phyloP scores from a whole-genome alignment of 305 asterid species.

The Euphrasia arctica region DNA sequence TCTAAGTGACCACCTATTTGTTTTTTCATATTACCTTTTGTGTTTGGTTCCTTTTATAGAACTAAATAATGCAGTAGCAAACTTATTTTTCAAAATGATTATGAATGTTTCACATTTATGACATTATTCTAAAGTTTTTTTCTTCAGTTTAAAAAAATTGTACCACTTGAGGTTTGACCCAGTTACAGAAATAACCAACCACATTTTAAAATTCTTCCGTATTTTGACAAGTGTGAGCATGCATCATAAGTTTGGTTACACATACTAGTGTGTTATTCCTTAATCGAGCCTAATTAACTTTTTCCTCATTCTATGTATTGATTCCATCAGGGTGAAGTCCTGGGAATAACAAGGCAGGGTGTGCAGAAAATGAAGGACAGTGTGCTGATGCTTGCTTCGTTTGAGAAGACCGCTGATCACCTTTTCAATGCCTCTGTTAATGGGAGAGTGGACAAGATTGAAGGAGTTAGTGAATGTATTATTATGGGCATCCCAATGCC shows the following conservation, averaged over 20 bases:
- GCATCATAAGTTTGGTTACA: background rate
- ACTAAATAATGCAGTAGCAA: no score
- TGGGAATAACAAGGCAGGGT: conserved; percentile 85
- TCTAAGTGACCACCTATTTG: no score
- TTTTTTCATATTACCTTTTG: no score
- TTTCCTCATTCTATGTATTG: conserved; percentile 20
- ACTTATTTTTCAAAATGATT: no score
- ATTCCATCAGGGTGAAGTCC: conserved; percentile 68
- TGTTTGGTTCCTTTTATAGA: no score
- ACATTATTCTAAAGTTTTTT: background rate
- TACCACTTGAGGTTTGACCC: background rate
- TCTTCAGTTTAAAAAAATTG: background rate
- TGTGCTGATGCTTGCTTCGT: conserved; percentile 86
- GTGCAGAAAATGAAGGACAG: conserved; percentile 87
- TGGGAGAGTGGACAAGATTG: conserved; percentile 78
- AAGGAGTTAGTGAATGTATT: conserved; percentile 90
- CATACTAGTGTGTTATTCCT: conserved; percentile 10
- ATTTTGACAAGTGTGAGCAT: background rate
- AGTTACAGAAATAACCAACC: no score
- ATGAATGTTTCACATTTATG: background rate
- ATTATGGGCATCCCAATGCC: conserved; percentile 89
- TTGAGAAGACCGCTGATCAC: conserved; percentile 85
- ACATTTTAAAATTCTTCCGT: no score
- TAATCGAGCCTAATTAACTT: conserved; percentile 3
- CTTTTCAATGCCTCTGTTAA: conserved; percentile 81